phyloP scores from a whole-genome alignment of 371 early-diverging fungal species.

The Smittium mucronatum region DNA sequence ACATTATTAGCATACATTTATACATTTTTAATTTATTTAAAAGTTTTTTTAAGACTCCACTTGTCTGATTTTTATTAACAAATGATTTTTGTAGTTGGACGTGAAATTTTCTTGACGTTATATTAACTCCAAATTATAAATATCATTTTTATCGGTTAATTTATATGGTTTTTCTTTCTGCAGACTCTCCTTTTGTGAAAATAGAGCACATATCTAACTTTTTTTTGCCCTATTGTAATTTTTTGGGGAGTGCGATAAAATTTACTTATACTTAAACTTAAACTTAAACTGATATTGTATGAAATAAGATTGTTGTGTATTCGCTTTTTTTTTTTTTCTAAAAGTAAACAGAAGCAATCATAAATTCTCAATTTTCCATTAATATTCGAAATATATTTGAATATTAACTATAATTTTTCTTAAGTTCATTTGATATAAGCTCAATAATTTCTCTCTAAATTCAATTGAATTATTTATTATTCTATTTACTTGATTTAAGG shows the following conservation, averaged over 20 bases:
- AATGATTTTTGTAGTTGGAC: neutral
- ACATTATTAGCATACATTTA: neutral
- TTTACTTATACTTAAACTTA: neutral
- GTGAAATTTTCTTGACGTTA: neutral
- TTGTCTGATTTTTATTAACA: neutral
- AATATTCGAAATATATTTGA: neutral
- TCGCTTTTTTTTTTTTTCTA: neutral
- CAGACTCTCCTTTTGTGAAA: neutral
- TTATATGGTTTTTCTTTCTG: neutral
- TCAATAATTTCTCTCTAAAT: neutral
- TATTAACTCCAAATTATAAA: neutral
- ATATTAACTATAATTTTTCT: neutral
- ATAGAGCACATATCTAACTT: neutral
- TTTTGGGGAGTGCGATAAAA: neutral
- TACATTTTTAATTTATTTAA: neutral
- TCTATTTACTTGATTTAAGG: neutral
- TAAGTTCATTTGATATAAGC: neutral
- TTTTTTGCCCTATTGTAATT: slow-evolving; percentile 3
- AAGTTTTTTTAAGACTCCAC: neutral
- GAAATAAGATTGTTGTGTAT: neutral
- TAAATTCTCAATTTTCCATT: neutral
- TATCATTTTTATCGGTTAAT: neutral
- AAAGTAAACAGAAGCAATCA: neutral
- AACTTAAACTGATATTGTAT: neutral
- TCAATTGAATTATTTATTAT: neutral